Evolutionary conservation across 352 stramenopile genomes (phyloP), one percentile per base, ranked within the genome.

Genomic region (Phytophthora constricta): DNA sequence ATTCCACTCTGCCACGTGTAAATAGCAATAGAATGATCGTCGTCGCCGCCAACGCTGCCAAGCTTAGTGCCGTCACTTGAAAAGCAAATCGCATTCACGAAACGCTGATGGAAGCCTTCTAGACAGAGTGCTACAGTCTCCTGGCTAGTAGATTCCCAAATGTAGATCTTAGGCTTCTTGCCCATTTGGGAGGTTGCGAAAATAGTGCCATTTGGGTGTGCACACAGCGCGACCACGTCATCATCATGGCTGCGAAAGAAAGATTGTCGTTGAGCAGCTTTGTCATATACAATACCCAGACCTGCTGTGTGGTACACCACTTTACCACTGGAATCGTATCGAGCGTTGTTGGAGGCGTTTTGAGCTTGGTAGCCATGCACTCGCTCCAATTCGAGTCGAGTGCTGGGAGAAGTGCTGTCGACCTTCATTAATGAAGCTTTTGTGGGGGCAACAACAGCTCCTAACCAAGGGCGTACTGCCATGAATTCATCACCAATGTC

Each of bases 151-250:
- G 80, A 84, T 49, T 65, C 78, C 84, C 92, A 97, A 10, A 91
- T 75, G 53, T 92, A 95, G 22, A 98, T 91, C 41, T 87, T 92
- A 0, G 83, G 82, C 1, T 79, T 79, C 28, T 95, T 93, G 42
- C 89, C 90, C 72, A 95, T 89, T 66, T 97, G 89, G 2, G 90
- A 91, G 3, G 87, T 97, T 0, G 93, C 94, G 25, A 96, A 93
- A 14, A 85, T 86, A 20, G 69, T 77, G 3, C 85, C 71, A 45
- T 90, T 89, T 4, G 93, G 87, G 62, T 98, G 91, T 13, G 81
- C 65, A 48, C 77, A 87, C 2, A 98, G 54, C 10, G 85, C 89
- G 1, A 96, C 72, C 33, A 98, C 81, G 57, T 98, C 92, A 58
- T 97, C 89, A 28, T 87, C 83, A 39, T 96, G 89, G 31, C 71